Conservation (phyloP, 768 basidiomycete species). For the Amanita brunnescens region DNA sequence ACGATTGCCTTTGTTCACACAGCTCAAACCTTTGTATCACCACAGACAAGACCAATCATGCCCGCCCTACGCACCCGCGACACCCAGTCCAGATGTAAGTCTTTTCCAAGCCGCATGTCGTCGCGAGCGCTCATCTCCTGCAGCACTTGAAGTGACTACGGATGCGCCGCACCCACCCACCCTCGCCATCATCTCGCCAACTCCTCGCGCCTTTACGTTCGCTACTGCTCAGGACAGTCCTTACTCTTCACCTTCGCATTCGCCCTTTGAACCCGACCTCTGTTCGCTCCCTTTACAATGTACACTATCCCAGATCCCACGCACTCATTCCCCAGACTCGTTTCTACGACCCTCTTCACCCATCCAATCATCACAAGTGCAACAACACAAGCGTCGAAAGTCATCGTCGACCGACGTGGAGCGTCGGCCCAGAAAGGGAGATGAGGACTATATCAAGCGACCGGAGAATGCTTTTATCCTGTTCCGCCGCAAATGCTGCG, state of each 20-base stretch:
- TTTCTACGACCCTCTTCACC: constrained; percentile 31
- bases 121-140: constrained; percentile 3
- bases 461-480: constrained; percentile 83
- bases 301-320: constrained; percentile 24
- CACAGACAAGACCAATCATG: constrained; percentile 45
- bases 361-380: constrained; percentile 20
- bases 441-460: constrained; percentile 78
- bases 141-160: constrained; percentile 72
- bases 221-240: constrained; percentile 55
- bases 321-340: constrained; percentile 35
- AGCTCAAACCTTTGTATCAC: constrained; percentile 15
- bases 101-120: background rate
- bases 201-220: constrained; percentile 65
- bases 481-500: constrained; percentile 72
- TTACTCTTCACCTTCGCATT: constrained; percentile 56
- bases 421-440: constrained; percentile 60
- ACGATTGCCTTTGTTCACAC: constrained; percentile 9
- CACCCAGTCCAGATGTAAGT: constrained; percentile 46
- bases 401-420: constrained; percentile 42
- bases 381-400: constrained; percentile 41
- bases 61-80: constrained; percentile 75
- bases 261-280: constrained; percentile 71
- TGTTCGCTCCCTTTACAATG: constrained; percentile 36
- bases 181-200: constrained; percentile 57
- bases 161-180: constrained; percentile 48